Evolutionary conservation across 139 green algal genomes (phyloP), one percentile per base, ranked within the genome.

Genomic region (Chlorella sp.): DNA sequence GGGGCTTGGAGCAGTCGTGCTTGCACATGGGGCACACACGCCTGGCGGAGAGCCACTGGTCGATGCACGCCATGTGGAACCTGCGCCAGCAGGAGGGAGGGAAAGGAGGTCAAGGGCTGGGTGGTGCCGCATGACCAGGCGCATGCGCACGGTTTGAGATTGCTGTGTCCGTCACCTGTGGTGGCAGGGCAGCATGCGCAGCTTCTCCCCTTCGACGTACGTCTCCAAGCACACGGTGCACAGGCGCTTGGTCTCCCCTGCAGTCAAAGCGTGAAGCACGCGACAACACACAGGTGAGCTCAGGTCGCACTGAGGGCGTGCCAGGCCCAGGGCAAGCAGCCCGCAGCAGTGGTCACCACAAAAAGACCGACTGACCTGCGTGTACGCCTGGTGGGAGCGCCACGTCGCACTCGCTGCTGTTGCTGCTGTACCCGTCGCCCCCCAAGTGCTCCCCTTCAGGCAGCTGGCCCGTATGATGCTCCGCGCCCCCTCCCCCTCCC

Each of bases 191-290:
- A 81, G 76, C 59, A 74, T 34, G 6, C 75, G 62, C 5, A 81
- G 10, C 51, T 81, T 81, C 27, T 81, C 75, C 33, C 75, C 75
- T 2, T 71, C 69, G 22, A 64, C 32, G 22, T 76, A 80, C 10
- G 67, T 5, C 61, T 75, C 78, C 60, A 84, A 50, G 50, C 79
- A 84, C 49, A 84, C 66, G 24, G 74, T 68, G 71, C 79, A 84
- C 51, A 64, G 42, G 30, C 74, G 71, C 71, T 81, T 84, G n/a
- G 79, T 84, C 66, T 84, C 78, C 27, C 78, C 78, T 62, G 69
- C 42, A 60, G 62, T 33, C 55, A 59, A 5, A 70, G 62, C 6
- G 3, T 42, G 31, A 23, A 68, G 4, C 27, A 68, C 62, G 26
- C 30, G 10, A 68, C 62, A 68, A 22, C 22, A 64, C 20, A 64